A percentile compares a stretch with the other conserved stretches of the same genome.
Evolutionary conservation across 768 basidiomycete genomes (phyloP).

Genomic region (Hortiboletus flavorubellus): DNA sequence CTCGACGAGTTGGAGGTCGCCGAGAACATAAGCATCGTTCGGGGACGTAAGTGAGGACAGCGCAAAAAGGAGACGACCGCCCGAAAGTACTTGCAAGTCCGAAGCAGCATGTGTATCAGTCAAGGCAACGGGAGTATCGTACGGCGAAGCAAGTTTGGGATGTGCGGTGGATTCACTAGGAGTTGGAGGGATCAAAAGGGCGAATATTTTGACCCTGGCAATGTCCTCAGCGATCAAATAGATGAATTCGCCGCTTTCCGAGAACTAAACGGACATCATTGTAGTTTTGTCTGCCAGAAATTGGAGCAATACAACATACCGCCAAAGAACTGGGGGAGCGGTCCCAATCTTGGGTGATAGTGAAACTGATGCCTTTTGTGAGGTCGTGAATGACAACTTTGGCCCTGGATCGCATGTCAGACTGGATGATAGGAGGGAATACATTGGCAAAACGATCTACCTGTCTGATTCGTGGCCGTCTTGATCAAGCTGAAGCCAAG

Average conservation of each 20-base stretch:
- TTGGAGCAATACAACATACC: conserved; percentile 3
- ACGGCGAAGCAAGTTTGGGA: conserved; percentile 41
- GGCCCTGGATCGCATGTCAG: conserved; percentile 39
- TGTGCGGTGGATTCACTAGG: conserved; percentile 52
- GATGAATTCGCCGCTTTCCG: conserved; percentile 61
- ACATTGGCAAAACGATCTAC: conserved; percentile 29
- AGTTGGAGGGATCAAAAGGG: conserved; percentile 62
- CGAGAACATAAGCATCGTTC: conserved; percentile 72
- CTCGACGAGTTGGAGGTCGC: conserved; percentile 44
- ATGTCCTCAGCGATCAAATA: conserved; percentile 77
- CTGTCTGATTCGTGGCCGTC: conserved; percentile 92
- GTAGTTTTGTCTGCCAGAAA: background rate
- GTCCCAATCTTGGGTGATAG: conserved; percentile 83
- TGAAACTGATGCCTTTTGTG: conserved; percentile 59
- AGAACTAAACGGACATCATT: conserved; percentile 50
- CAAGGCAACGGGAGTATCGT: conserved; percentile 53
- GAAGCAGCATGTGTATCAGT: conserved; percentile 57
- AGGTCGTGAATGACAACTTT: conserved; percentile 82
- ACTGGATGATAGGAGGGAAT: background rate
- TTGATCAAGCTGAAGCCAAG: conserved; percentile 83
- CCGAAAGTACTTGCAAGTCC: conserved; percentile 57
- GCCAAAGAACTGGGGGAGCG: conserved; percentile 50
- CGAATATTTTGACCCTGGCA: conserved; percentile 73
- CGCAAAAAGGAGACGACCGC: conserved; percentile 65
- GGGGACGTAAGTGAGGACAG: conserved; percentile 74